Base-by-base conservation (phyloP, 2,329 filamentous ascomycete species). In the Sclerotiophoma versabilis region DNA sequence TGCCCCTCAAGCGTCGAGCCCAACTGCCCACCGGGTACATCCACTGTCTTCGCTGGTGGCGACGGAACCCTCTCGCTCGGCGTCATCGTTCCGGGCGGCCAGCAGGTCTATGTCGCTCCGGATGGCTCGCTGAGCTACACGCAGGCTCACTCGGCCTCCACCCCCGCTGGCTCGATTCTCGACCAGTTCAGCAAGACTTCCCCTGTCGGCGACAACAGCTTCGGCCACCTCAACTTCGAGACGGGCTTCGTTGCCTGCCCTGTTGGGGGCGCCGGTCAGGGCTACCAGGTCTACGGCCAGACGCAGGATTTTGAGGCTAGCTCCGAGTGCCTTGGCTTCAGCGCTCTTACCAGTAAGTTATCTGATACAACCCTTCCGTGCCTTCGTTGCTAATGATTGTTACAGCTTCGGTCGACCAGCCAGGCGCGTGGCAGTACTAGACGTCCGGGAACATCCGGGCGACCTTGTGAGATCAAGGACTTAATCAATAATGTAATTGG, bases 51-150 rank as follows among this genome's bases (percentile, higher is more conserved):
- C 41, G 65, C 72, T 29, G 74, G 77, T 25, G 72, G 75, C 37
- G 47, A 69, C 25, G 32, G 34, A 1, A 66, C 58, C 10, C 66
- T 74, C 5, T 50, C 54, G n/a, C 41, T 83, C 65, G 72, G 76
- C 27, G 80, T 84, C 26, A 67, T 79, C 25, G 86, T 88, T 4
- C 85, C 86, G 5, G 86, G 86, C 23, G 87, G 87, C 22, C 86
- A 90, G 64, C 73, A 79, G 52, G 71, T 87, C 62, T 89, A 84
- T 70, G 78, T 89, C 51, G 76, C 74, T 3, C 76, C 80, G 3
- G 71, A 78, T 22, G 87, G 86, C 5, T 75, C 79, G 9, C 70
- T 89, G 51, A 76, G 78, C 49, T 89, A 83, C 74, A 84, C 84
- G 0, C 58, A 65, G 17, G 78, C 85, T 0, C 84, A 88, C 74